Conservation (phyloP, 768 basidiomycete genomes). For the Leucosporidium scottii region DNA sequence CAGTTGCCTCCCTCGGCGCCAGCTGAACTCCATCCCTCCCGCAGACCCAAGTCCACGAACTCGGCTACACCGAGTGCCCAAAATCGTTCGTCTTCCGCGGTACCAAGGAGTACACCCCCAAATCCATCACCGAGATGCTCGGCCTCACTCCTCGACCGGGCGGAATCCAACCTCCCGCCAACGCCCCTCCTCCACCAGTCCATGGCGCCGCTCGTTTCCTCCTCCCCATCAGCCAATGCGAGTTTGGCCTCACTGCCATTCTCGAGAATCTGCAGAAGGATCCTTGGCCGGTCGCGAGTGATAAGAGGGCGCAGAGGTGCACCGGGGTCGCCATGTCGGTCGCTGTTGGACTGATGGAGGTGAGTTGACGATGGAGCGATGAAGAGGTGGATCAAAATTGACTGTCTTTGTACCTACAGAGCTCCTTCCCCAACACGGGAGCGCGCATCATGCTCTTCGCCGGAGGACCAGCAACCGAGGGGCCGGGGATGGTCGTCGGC, state of each 20-base stretch:
- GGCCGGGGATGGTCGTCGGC: constrained; percentile 92
- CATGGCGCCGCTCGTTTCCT: constrained; percentile 79
- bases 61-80: constrained; percentile 89
- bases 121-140: constrained; percentile 98
- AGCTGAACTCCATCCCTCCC: not conserved
- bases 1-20: not conserved
- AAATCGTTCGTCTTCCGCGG: constrained; percentile 99
- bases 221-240: constrained; percentile 81
- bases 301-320: constrained; percentile 85
- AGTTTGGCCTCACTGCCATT: constrained; percentile 91
- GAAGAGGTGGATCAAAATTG: not conserved
- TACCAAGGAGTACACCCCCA: constrained; percentile 88
- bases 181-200: constrained; percentile 39
- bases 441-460: constrained; percentile 93
- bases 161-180: constrained; percentile 67
- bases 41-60: constrained; percentile 95
- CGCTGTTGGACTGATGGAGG: constrained; percentile 85
- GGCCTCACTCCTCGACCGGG: constrained; percentile 58
- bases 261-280: constrained; percentile 79
- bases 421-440: constrained; percentile 91
- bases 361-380: constrained; percentile 31
- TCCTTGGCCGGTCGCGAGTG: constrained; percentile 95
- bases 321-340: constrained; percentile 92
- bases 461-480: constrained; percentile 91
- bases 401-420: not conserved